Evolutionary conservation across 2,329 filamentous ascomycete genomes (phyloP), one percentile per base, ranked within the genome.

Genomic region (Seiridium unicorne): DNA sequence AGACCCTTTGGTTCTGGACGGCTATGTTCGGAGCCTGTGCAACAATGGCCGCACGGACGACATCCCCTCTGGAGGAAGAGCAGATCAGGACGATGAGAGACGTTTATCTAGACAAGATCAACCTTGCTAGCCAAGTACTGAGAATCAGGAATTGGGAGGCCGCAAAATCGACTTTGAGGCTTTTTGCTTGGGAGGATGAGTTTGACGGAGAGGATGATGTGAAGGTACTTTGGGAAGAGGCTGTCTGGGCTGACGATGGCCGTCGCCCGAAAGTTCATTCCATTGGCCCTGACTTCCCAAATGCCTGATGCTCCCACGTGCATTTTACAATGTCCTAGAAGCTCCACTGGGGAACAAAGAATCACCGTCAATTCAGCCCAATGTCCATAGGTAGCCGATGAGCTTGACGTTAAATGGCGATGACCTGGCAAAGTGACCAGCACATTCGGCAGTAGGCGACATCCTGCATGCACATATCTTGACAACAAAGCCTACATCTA

Each of bases 1-100:
- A 73, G 60, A 73, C 75, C 55, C 67, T 79, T 36, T 80, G 78
- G 77, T 73, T 80, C 40, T 80, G 78, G 76, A 77, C 76, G 31
- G 75, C 78, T 49, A 73, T 80, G 68, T 79, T 80, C 60, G 77
- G 77, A 47, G 77, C 77, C 8, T 77, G 76, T 42, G 73, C 75
- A 49, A 76, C 76, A 47, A 70, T 69, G 55, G 69, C 75, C n/a
- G 76, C 74, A 11, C 72, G 71, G 58, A 68, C 73, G 31, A 69
- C 68, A 51, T 77, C 73, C 46, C 63, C 66, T 3, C 65, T 71
- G 11, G 76, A 79, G 58, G 69, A 69, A 59, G 69, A 68, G 60
- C 76, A 79, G 61, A 70, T 79, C 62, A 70, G 70, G 44, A 72
- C 69, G 63, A 73, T 75, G 68, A 70, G 68, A 60, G 72, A 72